Conservation (phyloP, 2,329 filamentous ascomycete species). For the Verticillium alfalfae region DNA sequence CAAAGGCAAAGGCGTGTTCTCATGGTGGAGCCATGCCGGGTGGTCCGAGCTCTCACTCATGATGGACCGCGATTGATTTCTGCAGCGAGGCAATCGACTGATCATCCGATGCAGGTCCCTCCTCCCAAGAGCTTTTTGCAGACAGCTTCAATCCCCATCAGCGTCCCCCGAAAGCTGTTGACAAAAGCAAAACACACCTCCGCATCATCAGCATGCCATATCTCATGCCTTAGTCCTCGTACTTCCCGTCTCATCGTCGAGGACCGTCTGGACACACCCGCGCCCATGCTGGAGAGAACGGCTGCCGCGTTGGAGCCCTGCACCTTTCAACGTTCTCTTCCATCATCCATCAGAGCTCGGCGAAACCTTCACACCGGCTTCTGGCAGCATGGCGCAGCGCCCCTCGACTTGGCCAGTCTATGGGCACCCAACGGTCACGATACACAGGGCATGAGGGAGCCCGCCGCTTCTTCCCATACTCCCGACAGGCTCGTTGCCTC, state of each 20-base stretch:
- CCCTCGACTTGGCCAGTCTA: constrained; percentile 38
- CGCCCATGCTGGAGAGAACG: constrained; percentile 53
- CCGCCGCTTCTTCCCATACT: constrained; percentile 14
- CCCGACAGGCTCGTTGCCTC: constrained; percentile 35
- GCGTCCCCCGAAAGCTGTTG: no score
- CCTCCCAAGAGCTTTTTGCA: neutral
- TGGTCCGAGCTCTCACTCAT: neutral
- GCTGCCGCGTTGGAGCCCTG: constrained; percentile 51
- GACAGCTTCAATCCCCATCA: neutral
- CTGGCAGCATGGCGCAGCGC: constrained; percentile 48
- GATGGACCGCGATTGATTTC: neutral
- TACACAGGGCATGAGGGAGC: constrained; percentile 16
- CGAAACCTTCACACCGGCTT: constrained; percentile 43
- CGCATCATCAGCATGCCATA: neutral
- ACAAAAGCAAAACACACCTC: no score
- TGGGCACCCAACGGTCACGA: constrained; percentile 32
- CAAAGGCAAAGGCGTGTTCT: neutral
- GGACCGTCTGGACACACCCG: neutral
- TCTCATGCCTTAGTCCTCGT: neutral
- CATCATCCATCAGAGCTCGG: constrained; percentile 30
- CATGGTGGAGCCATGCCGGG: neutral
- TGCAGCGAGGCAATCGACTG: neutral
- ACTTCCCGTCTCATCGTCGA: neutral
- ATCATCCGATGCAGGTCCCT: neutral
- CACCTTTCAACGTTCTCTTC: constrained; percentile 46